Evolutionary conservation across 495 filamentous ascomycete genomes (phyloP).

Genomic region (Podospora pseudopauciseta): DNA sequence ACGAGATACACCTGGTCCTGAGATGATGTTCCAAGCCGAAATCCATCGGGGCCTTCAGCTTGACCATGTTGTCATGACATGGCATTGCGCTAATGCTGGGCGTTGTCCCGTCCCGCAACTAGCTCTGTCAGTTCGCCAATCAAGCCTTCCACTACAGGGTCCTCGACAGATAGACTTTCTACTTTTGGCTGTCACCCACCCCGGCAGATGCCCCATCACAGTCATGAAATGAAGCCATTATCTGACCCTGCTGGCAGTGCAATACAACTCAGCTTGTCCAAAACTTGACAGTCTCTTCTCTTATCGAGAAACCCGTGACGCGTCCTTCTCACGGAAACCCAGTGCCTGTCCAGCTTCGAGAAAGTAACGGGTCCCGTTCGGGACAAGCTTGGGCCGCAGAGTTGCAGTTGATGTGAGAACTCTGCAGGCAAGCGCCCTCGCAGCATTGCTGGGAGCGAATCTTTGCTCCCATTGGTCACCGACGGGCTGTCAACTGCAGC

Average conservation of each 20-base stretch:
- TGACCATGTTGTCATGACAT: background rate
- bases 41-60: background rate
- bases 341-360: background rate
- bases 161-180: background rate
- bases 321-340: background rate
- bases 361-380: background rate
- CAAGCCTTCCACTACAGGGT: background rate
- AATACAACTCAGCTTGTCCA: background rate
- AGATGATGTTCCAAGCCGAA: background rate
- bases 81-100: background rate
- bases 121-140: background rate
- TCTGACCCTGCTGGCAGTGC: background rate
- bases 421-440: slow-evolving; percentile 10
- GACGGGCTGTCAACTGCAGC: background rate
- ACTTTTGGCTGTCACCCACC: background rate
- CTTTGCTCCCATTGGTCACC: background rate
- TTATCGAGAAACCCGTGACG: background rate
- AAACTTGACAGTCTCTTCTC: background rate
- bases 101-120: background rate
- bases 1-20: background rate
- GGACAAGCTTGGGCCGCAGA: background rate
- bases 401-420: background rate
- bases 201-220: background rate
- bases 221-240: background rate
- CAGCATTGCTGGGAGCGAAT: background rate